phyloP scores from a whole-genome alignment of 805 yeast species.

The Spathaspora girioi region DNA sequence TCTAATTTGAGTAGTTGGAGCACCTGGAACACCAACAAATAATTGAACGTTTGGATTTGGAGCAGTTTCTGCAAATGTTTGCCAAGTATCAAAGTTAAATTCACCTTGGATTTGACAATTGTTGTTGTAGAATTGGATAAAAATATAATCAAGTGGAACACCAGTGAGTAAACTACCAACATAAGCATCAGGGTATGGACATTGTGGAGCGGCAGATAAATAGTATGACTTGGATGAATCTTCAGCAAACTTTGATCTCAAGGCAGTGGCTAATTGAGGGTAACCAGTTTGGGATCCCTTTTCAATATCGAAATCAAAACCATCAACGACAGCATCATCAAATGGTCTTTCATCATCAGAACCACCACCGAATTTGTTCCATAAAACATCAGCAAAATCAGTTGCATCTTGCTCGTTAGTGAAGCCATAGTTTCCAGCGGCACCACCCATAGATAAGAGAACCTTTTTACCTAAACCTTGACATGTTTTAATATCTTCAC shows the following conservation, averaged over 20 bases:
- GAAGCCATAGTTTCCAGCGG: slow-evolving; percentile 44
- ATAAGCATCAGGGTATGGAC: slow-evolving; percentile 74
- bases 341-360: slow-evolving; percentile 20
- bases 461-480: slow-evolving; percentile 73
- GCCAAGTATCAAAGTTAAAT: slow-evolving; percentile 75
- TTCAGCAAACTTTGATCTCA: slow-evolving; percentile 13
- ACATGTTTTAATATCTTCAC: slow-evolving; percentile 64
- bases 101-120: slow-evolving; percentile 49
- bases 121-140: slow-evolving; percentile 89
- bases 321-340: slow-evolving; percentile 28
- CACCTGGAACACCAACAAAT: slow-evolving; percentile 70
- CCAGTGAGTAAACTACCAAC: slow-evolving; percentile 28
- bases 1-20: slow-evolving; percentile 42
- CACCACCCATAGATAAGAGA: slow-evolving; percentile 61
- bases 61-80: slow-evolving; percentile 54
- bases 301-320: slow-evolving; percentile 34
- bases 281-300: slow-evolving; percentile 15
- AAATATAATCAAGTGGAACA: slow-evolving; percentile 74
- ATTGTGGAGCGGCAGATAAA: slow-evolving; percentile 90
- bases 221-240: slow-evolving; percentile 55
- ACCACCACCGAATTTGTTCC: slow-evolving; percentile 36
- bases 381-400: slow-evolving; percentile 39
- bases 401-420: slow-evolving; percentile 50
- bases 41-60: slow-evolving; percentile 69
- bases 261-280: slow-evolving; percentile 27